Evolutionary conservation across 2,329 filamentous ascomycete genomes (phyloP).

Genomic region (Huntiella bhutanensis): DNA sequence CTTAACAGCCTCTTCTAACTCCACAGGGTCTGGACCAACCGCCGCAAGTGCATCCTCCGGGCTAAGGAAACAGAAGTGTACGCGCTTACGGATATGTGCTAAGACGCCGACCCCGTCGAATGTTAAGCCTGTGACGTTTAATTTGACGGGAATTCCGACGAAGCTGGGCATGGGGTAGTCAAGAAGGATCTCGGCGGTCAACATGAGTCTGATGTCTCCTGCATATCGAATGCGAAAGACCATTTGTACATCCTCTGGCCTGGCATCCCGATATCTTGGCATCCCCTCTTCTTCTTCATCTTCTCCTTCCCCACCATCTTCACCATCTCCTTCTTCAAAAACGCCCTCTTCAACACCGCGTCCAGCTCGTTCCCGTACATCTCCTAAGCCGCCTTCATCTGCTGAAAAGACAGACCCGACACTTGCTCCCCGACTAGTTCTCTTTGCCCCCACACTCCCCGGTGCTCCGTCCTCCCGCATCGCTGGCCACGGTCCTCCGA

Average conservation of each 20-base stretch:
- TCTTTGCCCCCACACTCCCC: neutral
- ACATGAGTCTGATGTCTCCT: slow-evolving; percentile 67
- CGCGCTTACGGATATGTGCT: slow-evolving; percentile 71
- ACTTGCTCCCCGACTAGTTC: slow-evolving; percentile 5
- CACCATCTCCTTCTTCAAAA: slow-evolving; percentile 7
- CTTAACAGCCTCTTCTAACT: slow-evolving; percentile 15
- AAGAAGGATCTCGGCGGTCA: slow-evolving; percentile 87
- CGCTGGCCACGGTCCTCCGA: slow-evolving; percentile 14
- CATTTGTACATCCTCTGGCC: slow-evolving; percentile 76
- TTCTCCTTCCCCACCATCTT: slow-evolving; percentile 1
- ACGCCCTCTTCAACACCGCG: slow-evolving; percentile 19
- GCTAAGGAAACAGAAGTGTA: slow-evolving; percentile 87
- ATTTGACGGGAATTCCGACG: slow-evolving; percentile 79
- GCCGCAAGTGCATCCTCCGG: slow-evolving; percentile 74
- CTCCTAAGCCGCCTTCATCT: slow-evolving; percentile 23
- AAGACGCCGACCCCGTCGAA: slow-evolving; percentile 91
- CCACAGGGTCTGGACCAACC: slow-evolving; percentile 30
- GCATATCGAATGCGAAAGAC: slow-evolving; percentile 80
- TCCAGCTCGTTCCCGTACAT: slow-evolving; percentile 18
- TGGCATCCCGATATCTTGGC: slow-evolving; percentile 47
- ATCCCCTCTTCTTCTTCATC: slow-evolving; percentile 11
- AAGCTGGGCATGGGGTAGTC: slow-evolving; percentile 99
- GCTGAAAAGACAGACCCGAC: slow-evolving; percentile 6
- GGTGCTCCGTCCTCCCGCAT: neutral
- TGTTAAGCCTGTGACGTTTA: slow-evolving; percentile 84